These are phyloP conservation scores for Paramecium biaurelia DNA, from an alignment of 73 alveolate species.

Conservation along the genomic window DNA sequence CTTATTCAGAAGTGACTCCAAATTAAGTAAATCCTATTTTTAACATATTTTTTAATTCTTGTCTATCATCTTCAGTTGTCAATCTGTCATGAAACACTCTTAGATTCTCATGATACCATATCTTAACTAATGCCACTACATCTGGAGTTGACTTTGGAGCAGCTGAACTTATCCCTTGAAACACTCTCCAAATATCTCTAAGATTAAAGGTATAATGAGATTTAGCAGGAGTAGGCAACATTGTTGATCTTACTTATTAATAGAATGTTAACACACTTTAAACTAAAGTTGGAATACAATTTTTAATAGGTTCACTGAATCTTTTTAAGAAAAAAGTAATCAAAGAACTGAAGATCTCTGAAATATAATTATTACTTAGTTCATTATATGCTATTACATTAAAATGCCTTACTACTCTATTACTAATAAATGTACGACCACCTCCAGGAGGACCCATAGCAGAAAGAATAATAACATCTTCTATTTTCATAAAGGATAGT, in stretches of 20 bases:
- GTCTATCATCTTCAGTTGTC: conserved; percentile 90
- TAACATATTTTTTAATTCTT: conserved; percentile 71
- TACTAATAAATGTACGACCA: conserved; percentile 93
- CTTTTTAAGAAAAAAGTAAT: conserved; percentile 43
- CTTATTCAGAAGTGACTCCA: conserved; percentile 40
- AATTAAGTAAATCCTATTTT: conserved; percentile 75
- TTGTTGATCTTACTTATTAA: conserved; percentile 88
- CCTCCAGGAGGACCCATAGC: conserved; percentile 98
- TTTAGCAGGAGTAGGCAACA: conserved; percentile 99
- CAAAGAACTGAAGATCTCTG: conserved; percentile 83
- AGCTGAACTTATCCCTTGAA: conserved; percentile 71
- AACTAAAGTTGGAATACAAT: conserved; percentile 61
- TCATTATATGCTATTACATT: conserved; percentile 92
- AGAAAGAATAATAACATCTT: conserved; percentile 82
- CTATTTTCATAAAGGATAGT: conserved; percentile 82
- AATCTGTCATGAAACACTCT: conserved; percentile 96
- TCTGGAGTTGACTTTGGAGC: conserved; percentile 59
- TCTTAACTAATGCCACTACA: conserved; percentile 83
- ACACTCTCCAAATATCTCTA: conserved; percentile 96
- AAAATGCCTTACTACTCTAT: conserved; percentile 98
- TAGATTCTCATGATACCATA: conserved; percentile 99
- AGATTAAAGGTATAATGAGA: conserved; percentile 99
- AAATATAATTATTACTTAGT: conserved; percentile 89
- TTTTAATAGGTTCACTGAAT: conserved; percentile 79
- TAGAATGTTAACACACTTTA: conserved; percentile 84